Base-by-base conservation (phyloP, 169 alveolate genomes). In the Miamiensis avidus region DNA sequence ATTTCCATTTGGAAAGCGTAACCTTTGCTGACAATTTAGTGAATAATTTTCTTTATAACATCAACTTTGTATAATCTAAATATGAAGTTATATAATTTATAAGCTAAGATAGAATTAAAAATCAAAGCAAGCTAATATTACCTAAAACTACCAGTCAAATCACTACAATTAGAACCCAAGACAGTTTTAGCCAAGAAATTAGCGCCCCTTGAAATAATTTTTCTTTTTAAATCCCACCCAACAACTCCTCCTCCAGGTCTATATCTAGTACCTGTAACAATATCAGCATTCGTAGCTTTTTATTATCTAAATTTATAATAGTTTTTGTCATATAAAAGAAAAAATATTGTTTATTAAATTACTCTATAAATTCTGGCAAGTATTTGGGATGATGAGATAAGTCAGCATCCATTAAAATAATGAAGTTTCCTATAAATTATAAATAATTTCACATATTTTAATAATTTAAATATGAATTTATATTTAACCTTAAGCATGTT, bases 1-100 rank as follows among this genome's bases (percentile, higher is more conserved):
- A 98, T 97, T 91, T 99, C 99, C 99, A 98, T 98, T 91, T 99
- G 99, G 93, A 99, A 99, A 28, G 97, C 98, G 89, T 97, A 99
- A 30, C 99, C 99, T 82, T 93, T 93, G 82, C 95, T 89, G 74
- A 93, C 91, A 29, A 97, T 94, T 74, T 92, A 91, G 34, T 89
- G 89, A 85, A 96, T 92, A 31, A 95, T 92, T 78, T 92, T 92
- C 86, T 96, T 96, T 34, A 98, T 93, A 27, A 96, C 98, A 29
- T 93, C 92, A 84, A 97, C 96, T 88, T 96, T 97, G 89, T 98
- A 98, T 49, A 98, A 93, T 89, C 99, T 77, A 33, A 78, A 82
- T 76, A 77, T 11, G 20, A 49, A 49, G 20, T 49, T 4, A 11
- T 49, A 49, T 20, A 49, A 49, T 49, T 49, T 49, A 49, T 49